Conservation (phyloP, 164 flowering plant species). For the Tetrastigma voinierianum region DNA sequence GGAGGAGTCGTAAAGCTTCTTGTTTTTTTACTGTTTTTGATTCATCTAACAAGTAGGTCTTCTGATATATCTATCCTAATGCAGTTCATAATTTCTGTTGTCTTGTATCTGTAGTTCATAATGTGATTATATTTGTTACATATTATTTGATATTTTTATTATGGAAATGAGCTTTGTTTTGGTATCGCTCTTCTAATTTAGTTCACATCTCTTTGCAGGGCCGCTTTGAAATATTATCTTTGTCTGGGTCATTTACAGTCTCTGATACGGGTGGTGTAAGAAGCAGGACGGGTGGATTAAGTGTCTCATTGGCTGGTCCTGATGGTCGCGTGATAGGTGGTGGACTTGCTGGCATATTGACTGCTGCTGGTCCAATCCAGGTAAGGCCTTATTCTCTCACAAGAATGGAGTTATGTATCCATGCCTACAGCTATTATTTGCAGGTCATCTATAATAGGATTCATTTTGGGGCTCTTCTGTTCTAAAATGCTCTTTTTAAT, state of each 20-base stretch:
- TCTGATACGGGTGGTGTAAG: conserved; percentile 49
- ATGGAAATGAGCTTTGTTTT: background rate
- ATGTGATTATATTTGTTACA: background rate
- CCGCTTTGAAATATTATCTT: conserved; percentile 76
- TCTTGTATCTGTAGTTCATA: background rate
- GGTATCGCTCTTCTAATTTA: no score
- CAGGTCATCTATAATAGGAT: no score
- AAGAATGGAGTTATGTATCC: no score
- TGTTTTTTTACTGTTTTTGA: background rate
- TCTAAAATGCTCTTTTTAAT: no score
- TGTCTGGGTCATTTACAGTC: conserved; percentile 66
- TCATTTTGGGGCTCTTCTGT: no score
- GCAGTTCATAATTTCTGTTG: background rate
- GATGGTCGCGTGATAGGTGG: conserved; percentile 94
- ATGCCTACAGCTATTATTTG: no score
- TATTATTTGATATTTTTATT: background rate
- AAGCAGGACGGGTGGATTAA: conserved; percentile 68
- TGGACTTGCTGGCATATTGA: conserved; percentile 65
- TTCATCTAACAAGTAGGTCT: background rate
- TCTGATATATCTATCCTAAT: background rate
- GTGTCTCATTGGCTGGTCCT: conserved; percentile 86
- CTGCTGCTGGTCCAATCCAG: conserved; percentile 84
- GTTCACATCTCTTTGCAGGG: conserved; percentile 49
- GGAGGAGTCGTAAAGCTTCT: background rate
- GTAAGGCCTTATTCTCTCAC: conserved; percentile 29